Conservation (phyloP, 345 rosid genomes). For the Pseudoturritis turrita region DNA sequence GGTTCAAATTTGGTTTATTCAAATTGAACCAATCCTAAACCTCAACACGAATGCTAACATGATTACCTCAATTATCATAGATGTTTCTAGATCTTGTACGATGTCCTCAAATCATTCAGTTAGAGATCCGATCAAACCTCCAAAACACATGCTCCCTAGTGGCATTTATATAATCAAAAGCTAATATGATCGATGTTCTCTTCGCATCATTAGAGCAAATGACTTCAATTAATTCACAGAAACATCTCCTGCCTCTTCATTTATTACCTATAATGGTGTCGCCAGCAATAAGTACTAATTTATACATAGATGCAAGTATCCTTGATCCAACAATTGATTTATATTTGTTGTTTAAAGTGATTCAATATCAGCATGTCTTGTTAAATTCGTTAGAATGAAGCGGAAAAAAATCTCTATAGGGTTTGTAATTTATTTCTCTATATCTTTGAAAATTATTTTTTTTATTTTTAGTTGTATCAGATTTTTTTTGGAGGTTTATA, state of each 20-base stretch:
- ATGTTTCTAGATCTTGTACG: conserved; percentile 10
- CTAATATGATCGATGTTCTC: neutral
- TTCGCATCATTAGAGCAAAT: conserved; percentile 15
- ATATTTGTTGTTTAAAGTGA: too few species aligned
- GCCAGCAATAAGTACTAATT: neutral
- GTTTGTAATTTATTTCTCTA: too few species aligned
- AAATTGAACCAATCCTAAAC: too few species aligned
- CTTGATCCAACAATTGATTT: neutral
- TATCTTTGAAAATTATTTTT: too few species aligned
- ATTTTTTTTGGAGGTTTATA: too few species aligned
- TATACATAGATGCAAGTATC: neutral
- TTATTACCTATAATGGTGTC: neutral
- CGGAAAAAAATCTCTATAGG: too few species aligned
- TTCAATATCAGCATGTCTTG: too few species aligned
- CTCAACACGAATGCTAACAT: neutral
- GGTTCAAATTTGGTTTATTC: too few species aligned
- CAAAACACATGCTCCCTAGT: neutral
- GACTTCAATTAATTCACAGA: neutral
- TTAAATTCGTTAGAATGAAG: too few species aligned
- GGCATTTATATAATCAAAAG: neutral
- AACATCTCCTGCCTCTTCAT: conserved; percentile 13
- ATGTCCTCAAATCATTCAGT: neutral
- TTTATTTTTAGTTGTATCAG: too few species aligned
- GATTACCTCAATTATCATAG: neutral
- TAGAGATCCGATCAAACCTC: conserved; percentile 18